These are phyloP conservation scores for Solanum etuberosum DNA, from an alignment of 257 asterid species.

Conservation along the genomic window DNA sequence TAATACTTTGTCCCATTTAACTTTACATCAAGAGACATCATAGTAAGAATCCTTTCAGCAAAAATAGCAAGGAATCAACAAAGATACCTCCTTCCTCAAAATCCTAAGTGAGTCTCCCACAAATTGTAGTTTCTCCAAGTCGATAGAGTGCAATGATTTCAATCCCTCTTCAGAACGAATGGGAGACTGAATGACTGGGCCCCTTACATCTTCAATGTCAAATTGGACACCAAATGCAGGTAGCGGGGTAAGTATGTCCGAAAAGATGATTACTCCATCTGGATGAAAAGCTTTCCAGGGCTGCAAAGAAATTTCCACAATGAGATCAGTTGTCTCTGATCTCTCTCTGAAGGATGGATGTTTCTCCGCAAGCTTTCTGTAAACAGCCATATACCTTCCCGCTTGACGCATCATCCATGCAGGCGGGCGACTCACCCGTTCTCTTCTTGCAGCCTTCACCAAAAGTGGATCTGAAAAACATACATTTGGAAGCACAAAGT, in stretches of 20 bases:
- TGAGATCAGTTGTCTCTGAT: conserved; percentile 98
- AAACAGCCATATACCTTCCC: conserved; percentile 95
- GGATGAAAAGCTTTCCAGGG: conserved; percentile 98
- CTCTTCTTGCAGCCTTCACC: conserved; percentile 95
- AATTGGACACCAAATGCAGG: conserved; percentile 98
- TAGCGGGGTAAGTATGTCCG: conserved; percentile 90
- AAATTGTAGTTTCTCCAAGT: conserved; percentile 66
- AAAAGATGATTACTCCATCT: conserved; percentile 93
- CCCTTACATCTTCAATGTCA: conserved; percentile 85
- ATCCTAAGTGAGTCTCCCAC: conserved; percentile 82
- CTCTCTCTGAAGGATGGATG: conserved; percentile 96
- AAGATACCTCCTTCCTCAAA: conserved; percentile 60
- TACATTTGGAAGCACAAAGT: conserved; percentile 1
- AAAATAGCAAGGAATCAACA: not conserved
- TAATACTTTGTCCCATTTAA: not conserved
- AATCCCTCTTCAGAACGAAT: conserved; percentile 70
- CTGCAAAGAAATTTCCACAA: conserved; percentile 97
- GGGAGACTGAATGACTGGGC: conserved; percentile 86
- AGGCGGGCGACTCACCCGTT: conserved; percentile 72
- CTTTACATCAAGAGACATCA: not conserved
- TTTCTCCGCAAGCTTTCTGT: conserved; percentile 92
- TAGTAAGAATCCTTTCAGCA: not conserved
- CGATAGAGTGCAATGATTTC: conserved; percentile 63
- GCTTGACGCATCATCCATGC: conserved; percentile 99
- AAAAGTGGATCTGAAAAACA: conserved; percentile 65